Base-by-base conservation (phyloP, 108 stramenopile genomes). In the Skeletonema grethae region DNA sequence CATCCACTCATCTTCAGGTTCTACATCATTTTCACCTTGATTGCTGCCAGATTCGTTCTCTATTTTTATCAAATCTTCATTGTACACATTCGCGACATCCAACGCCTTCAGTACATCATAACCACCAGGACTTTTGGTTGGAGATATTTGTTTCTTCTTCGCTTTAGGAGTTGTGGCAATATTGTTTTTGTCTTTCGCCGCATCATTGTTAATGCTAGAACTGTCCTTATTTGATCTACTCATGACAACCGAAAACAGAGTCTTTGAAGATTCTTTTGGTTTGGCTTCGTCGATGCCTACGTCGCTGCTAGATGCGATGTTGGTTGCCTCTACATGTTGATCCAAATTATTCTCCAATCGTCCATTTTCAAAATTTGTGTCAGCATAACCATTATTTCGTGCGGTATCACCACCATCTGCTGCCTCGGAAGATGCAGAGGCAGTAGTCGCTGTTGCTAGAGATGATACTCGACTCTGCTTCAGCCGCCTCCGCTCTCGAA, bases 221-320 rank as follows among this genome's bases (percentile, higher is more conserved):
- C 28, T 16, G 25, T 59, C 63, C 56, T 65, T 10, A 24, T 25
- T 58, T 29, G 73, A 66, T 59, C 73, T 30, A 24, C 56, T 70
- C 69, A 77, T 77, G 8, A 70, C 76, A 5, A 65, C 69, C 16
- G 69, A 70, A 53, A 77, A 77, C 35, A 77, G 55, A 5, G 70
- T 48, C 28, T 48, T 24, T 36, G 59, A 36, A 0, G 57, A 7
- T 63, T 25, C 38, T 41, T 38, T 39, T 20, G 50, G 5, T 2
- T 6, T 7, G 22, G 4, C 39, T 32, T 39, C 24, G 34, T 6
- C 38, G n/a, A 16, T 16, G 15, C 36, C 31, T 4, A 30, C 20
- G 18, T 22, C 38, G 20, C 32, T 63, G 18, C 32, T 63, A 36
- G 13, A 12, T 41, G 62, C 38, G 16, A 38, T 20, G 50, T 53